Conservation (phyloP, 768 basidiomycete species). For the Trametes punicea region DNA sequence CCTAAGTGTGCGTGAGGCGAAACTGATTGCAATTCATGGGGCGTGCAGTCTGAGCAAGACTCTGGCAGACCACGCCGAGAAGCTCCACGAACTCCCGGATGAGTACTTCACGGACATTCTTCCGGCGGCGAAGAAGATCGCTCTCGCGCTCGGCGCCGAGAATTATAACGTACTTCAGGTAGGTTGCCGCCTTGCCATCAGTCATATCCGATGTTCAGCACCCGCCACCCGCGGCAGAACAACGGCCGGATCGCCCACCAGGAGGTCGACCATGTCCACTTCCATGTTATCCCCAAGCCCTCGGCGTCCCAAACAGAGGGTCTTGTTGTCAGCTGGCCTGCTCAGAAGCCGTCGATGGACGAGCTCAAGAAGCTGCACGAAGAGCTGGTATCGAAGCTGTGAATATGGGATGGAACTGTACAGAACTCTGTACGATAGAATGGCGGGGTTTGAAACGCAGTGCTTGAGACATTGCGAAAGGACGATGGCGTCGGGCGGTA, state of each 20-base stretch:
- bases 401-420: conserved; percentile 2
- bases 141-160: conserved; percentile 63
- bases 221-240: conserved; percentile 41
- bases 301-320: conserved; percentile 60
- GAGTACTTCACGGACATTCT: conserved; percentile 75
- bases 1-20: conserved; percentile 69
- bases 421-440: neutral
- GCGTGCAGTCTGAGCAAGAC: neutral
- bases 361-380: conserved; percentile 57
- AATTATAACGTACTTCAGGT: conserved; percentile 88
- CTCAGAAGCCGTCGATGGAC: conserved; percentile 53
- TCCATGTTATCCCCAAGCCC: conserved; percentile 93
- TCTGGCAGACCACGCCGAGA: conserved; percentile 72
- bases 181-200: neutral
- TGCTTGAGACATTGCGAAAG: too few relatives aligned
- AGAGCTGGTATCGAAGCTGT: conserved; percentile 58
- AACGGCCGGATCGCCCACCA: conserved; percentile 60
- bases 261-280: conserved; percentile 82
- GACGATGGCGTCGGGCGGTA: too few relatives aligned
- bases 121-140: conserved; percentile 85
- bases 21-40: neutral
- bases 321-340: conserved; percentile 80
- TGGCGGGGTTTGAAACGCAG: too few relatives aligned
- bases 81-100: conserved; percentile 86
- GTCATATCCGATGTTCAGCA: neutral